Evolutionary conservation across 176 grass and related monocot genomes (phyloP).

Genomic region (Coix lacrymajobi): DNA sequence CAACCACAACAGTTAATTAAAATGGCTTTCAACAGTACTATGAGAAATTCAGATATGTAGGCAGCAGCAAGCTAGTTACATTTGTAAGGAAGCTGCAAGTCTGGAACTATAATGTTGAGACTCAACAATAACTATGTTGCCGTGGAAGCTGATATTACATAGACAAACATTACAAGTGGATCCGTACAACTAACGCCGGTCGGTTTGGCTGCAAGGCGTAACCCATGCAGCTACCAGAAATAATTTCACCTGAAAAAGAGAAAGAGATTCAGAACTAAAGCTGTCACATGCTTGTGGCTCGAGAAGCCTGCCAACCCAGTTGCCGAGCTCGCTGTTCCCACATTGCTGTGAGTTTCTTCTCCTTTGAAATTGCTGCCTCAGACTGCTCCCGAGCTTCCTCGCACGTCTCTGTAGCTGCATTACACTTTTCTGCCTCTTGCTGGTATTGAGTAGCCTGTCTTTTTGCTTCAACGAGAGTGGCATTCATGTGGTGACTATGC

Average conservation of each 20-base stretch:
- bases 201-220: constrained; percentile 9
- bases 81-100: constrained; percentile 15
- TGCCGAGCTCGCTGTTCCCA: constrained; percentile 80
- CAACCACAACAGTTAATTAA: neutral
- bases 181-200: neutral
- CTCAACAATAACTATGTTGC: constrained; percentile 11
- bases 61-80: constrained; percentile 26
- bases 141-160: constrained; percentile 11
- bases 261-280: neutral
- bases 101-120: constrained; percentile 1
- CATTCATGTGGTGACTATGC: constrained; percentile 78
- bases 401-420: constrained; percentile 82
- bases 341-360: constrained; percentile 68
- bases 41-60: neutral
- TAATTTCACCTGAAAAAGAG: constrained; percentile 19
- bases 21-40: neutral
- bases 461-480: constrained; percentile 72
- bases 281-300: constrained; percentile 26
- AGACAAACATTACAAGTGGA: constrained; percentile 31
- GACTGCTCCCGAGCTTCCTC: constrained; percentile 83
- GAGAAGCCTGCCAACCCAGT: constrained; percentile 60
- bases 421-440: constrained; percentile 82
- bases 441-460: constrained; percentile 86
- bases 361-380: constrained; percentile 55
- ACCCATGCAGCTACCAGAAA: constrained; percentile 21